These are phyloP conservation scores for Phaeosphaeriaceae sp. DNA, from an alignment of 2,329 filamentous ascomycete species.

Conservation along the genomic window DNA sequence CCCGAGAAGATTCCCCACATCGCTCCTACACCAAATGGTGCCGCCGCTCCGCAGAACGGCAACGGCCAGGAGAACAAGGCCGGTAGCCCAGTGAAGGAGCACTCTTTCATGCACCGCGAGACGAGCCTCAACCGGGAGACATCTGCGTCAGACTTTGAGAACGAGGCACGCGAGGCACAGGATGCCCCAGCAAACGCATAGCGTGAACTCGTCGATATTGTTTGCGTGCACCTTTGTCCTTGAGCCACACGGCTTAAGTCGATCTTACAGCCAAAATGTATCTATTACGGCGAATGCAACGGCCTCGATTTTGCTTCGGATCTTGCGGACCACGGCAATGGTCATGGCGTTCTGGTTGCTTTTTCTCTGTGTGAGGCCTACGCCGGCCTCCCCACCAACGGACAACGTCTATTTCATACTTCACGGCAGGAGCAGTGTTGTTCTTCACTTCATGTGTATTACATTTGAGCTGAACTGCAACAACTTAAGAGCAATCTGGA, in stretches of 20 bases:
- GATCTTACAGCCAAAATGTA: conserved; percentile 23
- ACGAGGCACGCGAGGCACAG: conserved; percentile 27
- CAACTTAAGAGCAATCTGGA: conserved; percentile 3
- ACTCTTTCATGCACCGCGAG: conserved; percentile 83
- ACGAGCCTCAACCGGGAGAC: conserved; percentile 80
- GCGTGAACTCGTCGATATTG: neutral
- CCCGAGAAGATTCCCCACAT: conserved; percentile 95
- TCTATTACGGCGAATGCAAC: conserved; percentile 18
- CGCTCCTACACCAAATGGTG: conserved; percentile 62
- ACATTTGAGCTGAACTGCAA: conserved; percentile 13
- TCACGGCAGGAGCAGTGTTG: neutral
- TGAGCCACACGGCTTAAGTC: neutral
- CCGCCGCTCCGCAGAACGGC: conserved; percentile 36
- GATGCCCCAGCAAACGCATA: conserved; percentile 30
- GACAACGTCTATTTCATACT: conserved; percentile 8
- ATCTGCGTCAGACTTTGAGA: conserved; percentile 69
- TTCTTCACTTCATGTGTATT: conserved; percentile 30
- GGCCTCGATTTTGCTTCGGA: conserved; percentile 16
- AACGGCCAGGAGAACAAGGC: conserved; percentile 52
- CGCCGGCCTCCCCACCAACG: conserved; percentile 6
- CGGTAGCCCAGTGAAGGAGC: conserved; percentile 88
- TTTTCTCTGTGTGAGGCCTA: conserved; percentile 5
- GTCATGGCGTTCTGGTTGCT: conserved; percentile 25
- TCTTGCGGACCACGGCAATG: conserved; percentile 10
- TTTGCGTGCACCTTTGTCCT: conserved; percentile 8